A percentile compares a stretch with the other conserved stretches of the same genome.
Conservation (phyloP, 108 stramenopile species). For the Discostella pseudostelligera region DNA sequence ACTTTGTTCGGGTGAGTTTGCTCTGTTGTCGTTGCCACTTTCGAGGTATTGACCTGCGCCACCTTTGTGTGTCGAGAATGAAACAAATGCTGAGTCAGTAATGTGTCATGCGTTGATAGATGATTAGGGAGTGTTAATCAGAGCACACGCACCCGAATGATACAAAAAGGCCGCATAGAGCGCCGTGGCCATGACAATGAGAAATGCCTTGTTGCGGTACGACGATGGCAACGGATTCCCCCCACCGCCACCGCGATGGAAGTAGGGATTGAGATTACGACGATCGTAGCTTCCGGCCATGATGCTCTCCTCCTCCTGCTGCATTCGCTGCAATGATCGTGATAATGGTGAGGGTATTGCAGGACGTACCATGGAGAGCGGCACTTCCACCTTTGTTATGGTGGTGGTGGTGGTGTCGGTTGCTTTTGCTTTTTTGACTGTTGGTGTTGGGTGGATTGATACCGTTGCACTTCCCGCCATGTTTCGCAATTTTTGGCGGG, state of each 20-base stretch:
- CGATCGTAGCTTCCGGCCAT: conserved; percentile 6
- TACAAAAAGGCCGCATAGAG: conserved; percentile 79
- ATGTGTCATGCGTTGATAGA: background rate
- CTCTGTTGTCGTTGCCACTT: background rate
- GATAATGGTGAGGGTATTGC: too few relatives aligned
- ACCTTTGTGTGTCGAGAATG: conserved; percentile 28
- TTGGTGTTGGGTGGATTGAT: too few relatives aligned
- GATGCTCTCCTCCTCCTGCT: too few relatives aligned
- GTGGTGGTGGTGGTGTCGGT: too few relatives aligned
- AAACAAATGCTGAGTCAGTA: background rate
- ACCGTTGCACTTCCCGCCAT: too few relatives aligned
- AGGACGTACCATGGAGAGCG: background rate
- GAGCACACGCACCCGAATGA: conserved; percentile 53
- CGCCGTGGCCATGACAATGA: conserved; percentile 56
- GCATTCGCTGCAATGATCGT: too few relatives aligned
- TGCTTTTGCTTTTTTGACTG: too few relatives aligned
- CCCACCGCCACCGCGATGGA: conserved; percentile 18
- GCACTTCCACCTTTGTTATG: too few relatives aligned
- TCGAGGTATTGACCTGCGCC: conserved; percentile 58
- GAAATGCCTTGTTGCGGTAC: conserved; percentile 67
- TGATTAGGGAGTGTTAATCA: background rate
- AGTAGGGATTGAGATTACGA: conserved; percentile 16
- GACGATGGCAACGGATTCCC: conserved; percentile 46
- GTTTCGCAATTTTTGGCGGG: too few relatives aligned
- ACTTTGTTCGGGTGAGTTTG: conserved; percentile 27